Conservation (phyloP, 2,329 filamentous ascomycete species). For the Aspergillus pseudonomiae region DNA sequence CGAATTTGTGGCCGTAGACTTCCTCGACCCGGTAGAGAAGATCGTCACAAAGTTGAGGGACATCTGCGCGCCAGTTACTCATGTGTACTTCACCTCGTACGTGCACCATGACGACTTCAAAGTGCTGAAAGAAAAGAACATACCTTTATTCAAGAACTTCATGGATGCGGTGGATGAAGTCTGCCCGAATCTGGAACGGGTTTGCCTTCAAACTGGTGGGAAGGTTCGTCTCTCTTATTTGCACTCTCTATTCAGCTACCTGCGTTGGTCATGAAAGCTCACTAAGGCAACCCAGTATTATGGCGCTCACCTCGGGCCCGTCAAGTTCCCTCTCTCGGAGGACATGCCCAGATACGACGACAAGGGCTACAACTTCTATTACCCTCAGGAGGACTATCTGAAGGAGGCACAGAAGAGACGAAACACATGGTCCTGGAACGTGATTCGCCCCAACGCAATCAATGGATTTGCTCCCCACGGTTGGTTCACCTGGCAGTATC, state of each 20-base stretch:
- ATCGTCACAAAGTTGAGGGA: slow-evolving; percentile 22
- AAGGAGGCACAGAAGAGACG: slow-evolving; percentile 17
- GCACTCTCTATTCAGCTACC: accelerated
- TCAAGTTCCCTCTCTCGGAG: slow-evolving; percentile 27
- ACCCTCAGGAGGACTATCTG: slow-evolving; percentile 27
- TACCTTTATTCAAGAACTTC: slow-evolving; percentile 38
- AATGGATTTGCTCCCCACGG: slow-evolving; percentile 32
- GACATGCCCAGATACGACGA: slow-evolving; percentile 23
- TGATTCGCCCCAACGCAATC: slow-evolving; percentile 34
- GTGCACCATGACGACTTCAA: slow-evolving; percentile 36
- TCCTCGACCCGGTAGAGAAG: slow-evolving; percentile 21
- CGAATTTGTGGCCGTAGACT: slow-evolving; percentile 37
- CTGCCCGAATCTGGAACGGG: slow-evolving; percentile 26
- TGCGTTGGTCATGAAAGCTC: accelerated
- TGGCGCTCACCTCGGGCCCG: slow-evolving; percentile 31
- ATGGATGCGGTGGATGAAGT: slow-evolving; percentile 29
- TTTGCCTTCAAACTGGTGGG: slow-evolving; percentile 35
- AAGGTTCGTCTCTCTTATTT: slow-evolving; percentile 21
- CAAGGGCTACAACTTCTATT: slow-evolving; percentile 27
- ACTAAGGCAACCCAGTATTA: slow-evolving; percentile 25
- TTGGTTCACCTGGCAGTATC: slow-evolving; percentile 9
- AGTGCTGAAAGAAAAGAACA: slow-evolving; percentile 28
- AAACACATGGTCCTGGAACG: slow-evolving; percentile 29
- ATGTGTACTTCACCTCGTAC: slow-evolving; percentile 40
- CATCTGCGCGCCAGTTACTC: slow-evolving; percentile 33